Percentiles rank a stretch among this genome's conserved stretches.
phyloP scores from a whole-genome alignment of 2,329 filamentous ascomycete genomes.

The Colletotrichum viniferum region DNA sequence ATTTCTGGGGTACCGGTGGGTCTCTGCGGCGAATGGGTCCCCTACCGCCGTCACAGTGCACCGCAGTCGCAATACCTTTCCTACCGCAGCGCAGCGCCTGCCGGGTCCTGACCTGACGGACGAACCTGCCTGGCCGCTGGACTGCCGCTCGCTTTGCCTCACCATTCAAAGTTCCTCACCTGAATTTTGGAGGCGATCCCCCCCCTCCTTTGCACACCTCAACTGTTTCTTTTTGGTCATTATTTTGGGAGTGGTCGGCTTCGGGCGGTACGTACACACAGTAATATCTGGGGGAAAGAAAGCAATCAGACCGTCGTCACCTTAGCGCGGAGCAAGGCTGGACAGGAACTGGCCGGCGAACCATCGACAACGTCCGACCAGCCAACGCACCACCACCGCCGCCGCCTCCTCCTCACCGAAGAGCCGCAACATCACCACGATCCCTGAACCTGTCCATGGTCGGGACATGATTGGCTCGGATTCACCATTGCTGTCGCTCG shows the following conservation, averaged over 20 bases:
- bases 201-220: neutral
- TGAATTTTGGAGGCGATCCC: neutral
- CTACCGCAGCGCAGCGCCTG: neutral
- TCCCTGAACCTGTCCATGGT: neutral
- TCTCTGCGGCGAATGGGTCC: neutral
- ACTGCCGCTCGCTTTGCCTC: neutral
- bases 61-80: neutral
- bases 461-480: slow-evolving; percentile 1
- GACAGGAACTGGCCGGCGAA: neutral
- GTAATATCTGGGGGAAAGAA: neutral
- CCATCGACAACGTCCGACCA: slow-evolving; percentile 1
- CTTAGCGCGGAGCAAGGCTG: neutral
- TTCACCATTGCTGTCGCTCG: neutral
- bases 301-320: neutral
- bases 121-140: neutral
- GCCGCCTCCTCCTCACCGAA: neutral
- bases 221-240: neutral
- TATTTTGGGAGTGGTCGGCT: neutral
- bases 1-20: slow-evolving; percentile 5
- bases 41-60: neutral
- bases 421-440: slow-evolving; percentile 9
- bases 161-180: neutral
- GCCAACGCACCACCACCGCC: neutral
- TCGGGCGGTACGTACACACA: neutral
- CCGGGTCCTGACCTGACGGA: neutral